phyloP scores from a whole-genome alignment of 352 stramenopile species.

The Phytophthora sansomeana region DNA sequence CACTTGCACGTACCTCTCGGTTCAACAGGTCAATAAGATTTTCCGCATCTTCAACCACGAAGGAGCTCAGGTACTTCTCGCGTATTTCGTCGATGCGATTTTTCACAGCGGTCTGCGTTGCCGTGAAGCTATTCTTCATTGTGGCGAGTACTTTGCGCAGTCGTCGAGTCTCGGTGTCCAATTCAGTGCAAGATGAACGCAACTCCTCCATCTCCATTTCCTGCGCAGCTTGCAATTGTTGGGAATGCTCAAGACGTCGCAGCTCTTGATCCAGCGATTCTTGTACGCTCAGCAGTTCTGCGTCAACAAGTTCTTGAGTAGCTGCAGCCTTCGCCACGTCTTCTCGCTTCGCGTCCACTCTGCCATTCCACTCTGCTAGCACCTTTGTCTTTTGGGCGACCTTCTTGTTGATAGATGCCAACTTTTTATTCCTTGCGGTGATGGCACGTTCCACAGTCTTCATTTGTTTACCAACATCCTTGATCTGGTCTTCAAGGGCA shows the following conservation, averaged over 20 bases:
- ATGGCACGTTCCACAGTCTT: slow-evolving; percentile 37
- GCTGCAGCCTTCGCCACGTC: slow-evolving; percentile 25
- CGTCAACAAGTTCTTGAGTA: slow-evolving; percentile 32
- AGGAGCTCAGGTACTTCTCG: slow-evolving; percentile 40
- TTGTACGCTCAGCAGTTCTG: slow-evolving; percentile 24
- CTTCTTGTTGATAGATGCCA: slow-evolving; percentile 32
- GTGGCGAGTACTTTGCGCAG: slow-evolving; percentile 3
- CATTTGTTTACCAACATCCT: slow-evolving; percentile 28
- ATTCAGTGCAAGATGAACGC: slow-evolving; percentile 23
- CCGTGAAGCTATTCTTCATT: slow-evolving; percentile 18
- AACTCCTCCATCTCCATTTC: slow-evolving; percentile 33
- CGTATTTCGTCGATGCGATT: slow-evolving; percentile 45
- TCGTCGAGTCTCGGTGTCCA: slow-evolving; percentile 32
- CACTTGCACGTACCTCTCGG: slow-evolving; percentile 38
- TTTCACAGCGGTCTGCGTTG: slow-evolving; percentile 39
- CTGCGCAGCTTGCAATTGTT: slow-evolving; percentile 16
- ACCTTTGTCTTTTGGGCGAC: slow-evolving; percentile 27
- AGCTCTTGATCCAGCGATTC: slow-evolving; percentile 22
- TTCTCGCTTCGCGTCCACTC: slow-evolving; percentile 21
- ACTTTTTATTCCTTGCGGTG: slow-evolving; percentile 29
- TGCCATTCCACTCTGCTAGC: slow-evolving; percentile 32
- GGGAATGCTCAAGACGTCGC: slow-evolving; percentile 7
- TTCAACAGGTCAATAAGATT: slow-evolving; percentile 36
- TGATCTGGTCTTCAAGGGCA: slow-evolving; percentile 34
- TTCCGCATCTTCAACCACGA: slow-evolving; percentile 35